Evolutionary conservation across 1,139 yeast genomes (phyloP), one percentile per base, ranked within the genome.

Genomic region (Yamadazyma membranifaciens): DNA sequence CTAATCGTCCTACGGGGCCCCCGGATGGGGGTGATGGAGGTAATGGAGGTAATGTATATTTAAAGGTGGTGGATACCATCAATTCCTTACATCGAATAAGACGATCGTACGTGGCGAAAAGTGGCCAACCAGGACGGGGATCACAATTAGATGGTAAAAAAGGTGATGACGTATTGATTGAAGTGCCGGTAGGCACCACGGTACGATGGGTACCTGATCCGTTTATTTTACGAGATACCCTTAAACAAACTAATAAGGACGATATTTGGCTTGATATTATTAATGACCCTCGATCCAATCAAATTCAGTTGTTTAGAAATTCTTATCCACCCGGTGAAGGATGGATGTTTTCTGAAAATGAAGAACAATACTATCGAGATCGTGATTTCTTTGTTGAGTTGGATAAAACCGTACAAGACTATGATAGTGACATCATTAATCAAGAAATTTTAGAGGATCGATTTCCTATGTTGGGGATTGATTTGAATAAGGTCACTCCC

Each of bases 21-120:
- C 95, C 98, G 0, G 96, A 91, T 60, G 98, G 98, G 17, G 98
- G 98, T 12, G 98, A 92, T 62, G 98, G 98, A 17, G 98, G 98
- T 5, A 69, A 73, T 46, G 98, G 98, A 10, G 98, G 98, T 1
- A 75, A 85, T 41, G 76, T 92, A 2, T 91, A 83, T 56, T 76
- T 92, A 4, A 87, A 82, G 57, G 96, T 95, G 2, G 82, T 83
- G 2, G 80, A 78, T 34, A 87, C 85, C 12, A 54, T 83, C 40
- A 77, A 82, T 30, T 81, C 92, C 1, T 63, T 92, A 45, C 91
- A 88, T 53, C 79, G 81, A 48, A 56, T 92, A 17, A 77, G 77
- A 46, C 75, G 83, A 34, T 73, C 76, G 10, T 88, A 88, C 60
- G 69, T 70, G 17, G 96, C 97, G 0, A 76, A 72, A 15, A 75